Conservation (phyloP, 345 rosid species). For the Streptanthus diversifolius region DNA sequence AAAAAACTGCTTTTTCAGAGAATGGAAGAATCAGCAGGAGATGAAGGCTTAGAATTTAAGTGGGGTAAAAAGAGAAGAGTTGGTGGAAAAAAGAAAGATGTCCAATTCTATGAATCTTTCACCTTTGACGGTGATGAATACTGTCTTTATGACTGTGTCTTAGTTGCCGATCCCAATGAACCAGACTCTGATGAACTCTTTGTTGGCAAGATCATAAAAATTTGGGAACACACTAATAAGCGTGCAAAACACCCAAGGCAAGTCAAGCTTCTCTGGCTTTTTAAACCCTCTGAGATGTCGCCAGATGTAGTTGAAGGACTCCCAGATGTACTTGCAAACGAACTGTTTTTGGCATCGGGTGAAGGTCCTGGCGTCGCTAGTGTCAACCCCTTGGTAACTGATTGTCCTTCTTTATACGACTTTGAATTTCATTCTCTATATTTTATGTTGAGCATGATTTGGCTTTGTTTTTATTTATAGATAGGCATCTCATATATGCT, state of each 20-base stretch:
- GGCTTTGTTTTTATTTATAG: not conserved
- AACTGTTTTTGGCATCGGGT: constrained; percentile 80
- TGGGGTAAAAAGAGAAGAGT: constrained; percentile 68
- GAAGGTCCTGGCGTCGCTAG: constrained; percentile 70
- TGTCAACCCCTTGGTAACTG: constrained; percentile 73
- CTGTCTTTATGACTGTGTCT: constrained; percentile 65
- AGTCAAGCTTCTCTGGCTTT: constrained; percentile 79
- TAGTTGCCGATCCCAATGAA: constrained; percentile 39
- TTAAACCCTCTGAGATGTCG: constrained; percentile 60
- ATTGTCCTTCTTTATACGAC: not conserved
- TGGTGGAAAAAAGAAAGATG: constrained; percentile 60
- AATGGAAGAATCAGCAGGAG: constrained; percentile 49
- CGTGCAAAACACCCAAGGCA: constrained; percentile 27
- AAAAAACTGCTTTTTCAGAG: constrained; percentile 19
- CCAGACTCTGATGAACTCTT: constrained; percentile 62
- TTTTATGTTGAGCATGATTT: constrained; percentile 8
- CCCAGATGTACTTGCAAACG: constrained; percentile 44
- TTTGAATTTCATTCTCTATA: not conserved
- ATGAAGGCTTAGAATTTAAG: constrained; percentile 49
- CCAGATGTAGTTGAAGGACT: constrained; percentile 37
- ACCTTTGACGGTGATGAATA: constrained; percentile 61
- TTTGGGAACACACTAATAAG: constrained; percentile 60
- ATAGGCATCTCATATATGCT: not conserved
- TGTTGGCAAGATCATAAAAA: constrained; percentile 64
- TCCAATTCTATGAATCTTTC: constrained; percentile 73